Conservation (phyloP, 805 yeast genomes). For the Cyberlindnera maclurae region DNA sequence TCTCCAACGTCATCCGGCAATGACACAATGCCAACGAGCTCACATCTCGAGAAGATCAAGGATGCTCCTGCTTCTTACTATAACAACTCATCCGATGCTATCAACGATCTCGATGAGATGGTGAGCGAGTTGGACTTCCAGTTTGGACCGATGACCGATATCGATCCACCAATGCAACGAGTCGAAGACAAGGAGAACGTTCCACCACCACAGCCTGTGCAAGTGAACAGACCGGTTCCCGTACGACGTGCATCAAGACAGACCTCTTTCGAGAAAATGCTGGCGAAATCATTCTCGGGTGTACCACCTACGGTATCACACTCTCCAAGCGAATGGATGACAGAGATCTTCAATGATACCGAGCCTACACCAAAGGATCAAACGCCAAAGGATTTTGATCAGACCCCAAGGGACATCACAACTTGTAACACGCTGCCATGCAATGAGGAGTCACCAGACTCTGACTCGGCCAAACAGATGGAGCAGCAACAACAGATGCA, state of each 20-base stretch:
- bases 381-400: conserved; percentile 13
- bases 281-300: conserved; percentile 32
- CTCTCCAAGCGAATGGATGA: conserved; percentile 24
- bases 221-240: conserved; percentile 5
- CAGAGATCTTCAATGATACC: conserved; percentile 13
- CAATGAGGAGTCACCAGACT: conserved; percentile 23
- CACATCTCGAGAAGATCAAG: conserved; percentile 3
- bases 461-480: neutral
- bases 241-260: conserved; percentile 23
- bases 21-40: conserved; percentile 17
- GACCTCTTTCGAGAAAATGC: conserved; percentile 31
- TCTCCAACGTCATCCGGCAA: conserved; percentile 17
- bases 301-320: conserved; percentile 12
- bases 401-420: conserved; percentile 25
- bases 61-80: conserved; percentile 7
- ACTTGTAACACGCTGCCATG: conserved; percentile 27
- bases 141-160: conserved; percentile 24
- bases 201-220: conserved; percentile 19
- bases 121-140: conserved; percentile 26
- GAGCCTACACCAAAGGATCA: conserved; percentile 24
- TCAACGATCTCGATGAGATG: conserved; percentile 33
- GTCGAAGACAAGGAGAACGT: conserved; percentile 29
- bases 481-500: conserved; percentile 1
- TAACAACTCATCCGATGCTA: conserved; percentile 20
- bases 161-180: conserved; percentile 24